phyloP scores from a whole-genome alignment of 495 filamentous ascomycete genomes.

The Lentithecium fluviatile region DNA sequence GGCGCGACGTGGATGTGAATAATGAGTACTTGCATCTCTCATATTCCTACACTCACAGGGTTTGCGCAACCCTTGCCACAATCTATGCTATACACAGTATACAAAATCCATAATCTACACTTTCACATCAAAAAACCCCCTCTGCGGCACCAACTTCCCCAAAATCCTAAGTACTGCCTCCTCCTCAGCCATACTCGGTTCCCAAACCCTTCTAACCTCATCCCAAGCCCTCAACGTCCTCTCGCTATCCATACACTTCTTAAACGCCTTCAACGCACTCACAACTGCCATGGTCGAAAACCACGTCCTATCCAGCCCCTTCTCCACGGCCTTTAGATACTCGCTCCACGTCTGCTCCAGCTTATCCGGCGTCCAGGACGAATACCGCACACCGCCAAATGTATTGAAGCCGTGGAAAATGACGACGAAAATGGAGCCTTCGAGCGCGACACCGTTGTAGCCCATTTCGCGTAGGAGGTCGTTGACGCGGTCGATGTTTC shows the following conservation, averaged over 20 bases:
- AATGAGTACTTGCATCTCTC: no score
- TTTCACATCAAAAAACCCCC: conserved; percentile 9
- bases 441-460: conserved; percentile 52
- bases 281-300: conserved; percentile 18
- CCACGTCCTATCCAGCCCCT: conserved; percentile 12
- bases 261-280: conserved; percentile 32
- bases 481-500: conserved; percentile 57
- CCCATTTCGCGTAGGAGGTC: conserved; percentile 67
- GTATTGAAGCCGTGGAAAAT: conserved; percentile 72
- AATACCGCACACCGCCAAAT: conserved; percentile 63
- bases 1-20: no score
- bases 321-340: conserved; percentile 28
- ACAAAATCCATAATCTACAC: neutral
- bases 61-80: no score
- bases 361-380: conserved; percentile 62
- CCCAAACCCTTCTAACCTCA: conserved; percentile 33
- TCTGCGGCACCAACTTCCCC: conserved; percentile 17
- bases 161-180: conserved; percentile 20
- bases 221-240: conserved; percentile 36
- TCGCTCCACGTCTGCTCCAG: conserved; percentile 50
- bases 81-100: no score
- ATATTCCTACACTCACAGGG: no score
- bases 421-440: conserved; percentile 62
- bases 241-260: conserved; percentile 28
- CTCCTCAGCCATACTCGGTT: conserved; percentile 27